These are phyloP conservation scores for Hygrophorus russula DNA, from an alignment of 768 basidiomycete species.

Conservation along the genomic window DNA sequence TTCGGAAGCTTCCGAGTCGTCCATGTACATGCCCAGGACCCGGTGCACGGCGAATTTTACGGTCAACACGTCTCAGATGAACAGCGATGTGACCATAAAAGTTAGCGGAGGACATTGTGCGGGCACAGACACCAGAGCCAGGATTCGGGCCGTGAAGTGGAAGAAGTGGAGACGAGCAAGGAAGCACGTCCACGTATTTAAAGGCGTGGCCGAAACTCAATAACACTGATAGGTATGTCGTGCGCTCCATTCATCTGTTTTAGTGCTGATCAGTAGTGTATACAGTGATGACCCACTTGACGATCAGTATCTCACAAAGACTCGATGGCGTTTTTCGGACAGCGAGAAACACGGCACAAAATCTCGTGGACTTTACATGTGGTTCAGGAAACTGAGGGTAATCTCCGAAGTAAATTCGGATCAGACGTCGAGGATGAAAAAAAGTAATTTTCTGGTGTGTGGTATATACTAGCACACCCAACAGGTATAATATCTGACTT, in stretches of 20 bases:
- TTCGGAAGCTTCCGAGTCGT: conserved; percentile 12
- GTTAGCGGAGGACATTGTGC: conserved; percentile 1
- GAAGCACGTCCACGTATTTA: conserved; percentile 39
- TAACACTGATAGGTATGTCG: conserved; percentile 44
- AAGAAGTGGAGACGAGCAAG: conserved; percentile 18
- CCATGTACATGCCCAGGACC: not conserved
- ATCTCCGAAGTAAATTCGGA: conserved; percentile 22
- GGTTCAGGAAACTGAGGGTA: conserved; percentile 23
- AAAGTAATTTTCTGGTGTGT: conserved; percentile 27
- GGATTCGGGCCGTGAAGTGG: conserved; percentile 54
- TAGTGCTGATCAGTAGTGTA: conserved; percentile 17
- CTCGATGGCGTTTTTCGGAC: conserved; percentile 41
- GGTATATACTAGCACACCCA: not conserved
- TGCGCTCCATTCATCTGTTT: not conserved
- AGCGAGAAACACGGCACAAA: conserved; percentile 38
- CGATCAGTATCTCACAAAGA: conserved; percentile 33
- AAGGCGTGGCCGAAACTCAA: conserved; percentile 47
- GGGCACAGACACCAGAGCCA: conserved; percentile 14
- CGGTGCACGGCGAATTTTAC: not conserved
- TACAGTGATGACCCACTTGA: conserved; percentile 21
- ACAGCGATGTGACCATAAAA: not conserved
- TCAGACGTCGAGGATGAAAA: conserved; percentile 24
- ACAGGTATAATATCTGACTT: not conserved
- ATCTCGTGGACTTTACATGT: conserved; percentile 28
- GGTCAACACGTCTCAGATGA: not conserved